These are phyloP conservation scores for Carex myosuroides DNA, from an alignment of 176 grass and related monocot genomes.

Conservation along the genomic window DNA sequence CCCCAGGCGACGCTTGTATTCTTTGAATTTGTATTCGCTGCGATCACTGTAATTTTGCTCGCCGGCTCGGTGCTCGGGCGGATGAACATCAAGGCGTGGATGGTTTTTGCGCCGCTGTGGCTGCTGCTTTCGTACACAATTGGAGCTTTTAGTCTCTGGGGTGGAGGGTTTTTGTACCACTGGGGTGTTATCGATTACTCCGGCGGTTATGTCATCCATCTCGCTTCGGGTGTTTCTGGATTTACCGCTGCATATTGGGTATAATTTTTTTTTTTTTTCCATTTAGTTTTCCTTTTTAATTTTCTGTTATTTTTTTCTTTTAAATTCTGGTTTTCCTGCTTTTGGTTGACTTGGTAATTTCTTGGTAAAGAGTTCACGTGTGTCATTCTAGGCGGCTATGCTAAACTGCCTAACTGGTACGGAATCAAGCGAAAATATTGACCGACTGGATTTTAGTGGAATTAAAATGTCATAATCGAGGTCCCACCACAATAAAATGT, in stretches of 20 bases:
- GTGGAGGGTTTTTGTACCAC: constrained; percentile 61
- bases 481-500: not conserved
- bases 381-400: not conserved
- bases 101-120: constrained; percentile 67
- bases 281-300: not conserved
- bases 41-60: constrained; percentile 56
- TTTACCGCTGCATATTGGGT: constrained; percentile 73
- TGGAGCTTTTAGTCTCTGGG: constrained; percentile 56
- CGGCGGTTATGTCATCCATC: constrained; percentile 61
- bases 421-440: not conserved
- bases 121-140: constrained; percentile 56
- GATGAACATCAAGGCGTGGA: constrained; percentile 79
- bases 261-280: not conserved
- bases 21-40: constrained; percentile 57
- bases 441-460: not conserved
- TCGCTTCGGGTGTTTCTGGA: constrained; percentile 49
- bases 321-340: not conserved
- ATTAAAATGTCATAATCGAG: not conserved
- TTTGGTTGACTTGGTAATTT: constrained; percentile 1
- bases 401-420: not conserved
- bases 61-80: constrained; percentile 48
- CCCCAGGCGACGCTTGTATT: constrained; percentile 50
- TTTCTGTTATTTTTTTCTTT: not conserved
- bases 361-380: not conserved
- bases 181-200: constrained; percentile 78